Base-by-base conservation (phyloP, 768 basidiomycete species). In the Auricularia sp. region DNA sequence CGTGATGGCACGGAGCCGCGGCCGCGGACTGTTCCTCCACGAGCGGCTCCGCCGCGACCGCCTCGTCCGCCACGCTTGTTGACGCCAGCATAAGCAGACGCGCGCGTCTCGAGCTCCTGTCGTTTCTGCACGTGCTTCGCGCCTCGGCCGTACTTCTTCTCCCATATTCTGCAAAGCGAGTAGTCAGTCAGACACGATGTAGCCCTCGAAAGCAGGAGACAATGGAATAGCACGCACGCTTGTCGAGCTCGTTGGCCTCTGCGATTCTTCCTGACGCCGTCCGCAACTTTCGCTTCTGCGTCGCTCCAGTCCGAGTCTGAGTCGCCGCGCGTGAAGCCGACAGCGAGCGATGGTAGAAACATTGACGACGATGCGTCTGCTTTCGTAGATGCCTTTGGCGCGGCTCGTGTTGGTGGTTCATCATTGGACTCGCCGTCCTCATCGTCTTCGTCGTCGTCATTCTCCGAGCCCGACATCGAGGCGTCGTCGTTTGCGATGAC, bases 171-270 rank as follows among this genome's bases (percentile, higher is more conserved):
- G 70, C 51, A 62, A 7, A 47, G 56, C 44, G 39, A 65, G 54
- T 45, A 16, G 51, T 29, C 54, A 65, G 63, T 47, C 42, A 44
- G 51, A n/a, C 11, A 63, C 34, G 47, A 62, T 61, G 65, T 29
- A 29, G 24, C 24, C 24, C 24, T 29, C 39, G 39, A 39, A 39
- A 39, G 39, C 29, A 29, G 29, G 29, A 29, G 29, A 29, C 61
- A 34, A 65, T 39, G 16, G 8, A 61, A 64, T 58, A 59, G 10
- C 11, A 88, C 95, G 83, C 74, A 97, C 97, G 90, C 91, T 77
- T 89, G 81, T 66, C 97, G 81, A n/a, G 96, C 96, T 61, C 94
- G 78, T 74, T 99, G 97, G 36, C 96, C 97, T 45, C 94, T 81
- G 64, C 96, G 78, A 70, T 99, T 95, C 78, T 86, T 87, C 59